Conservation (phyloP, 1,139 yeast genomes). For the Blastobotrys malaysiensis region DNA sequence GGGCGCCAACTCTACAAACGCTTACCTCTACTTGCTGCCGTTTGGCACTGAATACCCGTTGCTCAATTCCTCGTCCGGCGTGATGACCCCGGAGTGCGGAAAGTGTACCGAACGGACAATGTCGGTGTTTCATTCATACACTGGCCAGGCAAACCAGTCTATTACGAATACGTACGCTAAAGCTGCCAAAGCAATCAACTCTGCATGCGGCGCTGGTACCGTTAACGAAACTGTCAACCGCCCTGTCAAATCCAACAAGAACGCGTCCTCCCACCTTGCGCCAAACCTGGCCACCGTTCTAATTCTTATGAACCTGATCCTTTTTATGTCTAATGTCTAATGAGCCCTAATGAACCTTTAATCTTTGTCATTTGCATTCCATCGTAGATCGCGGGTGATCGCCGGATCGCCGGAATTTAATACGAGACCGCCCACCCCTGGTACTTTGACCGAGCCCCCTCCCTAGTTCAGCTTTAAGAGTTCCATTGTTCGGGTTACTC, state of each 20-base stretch:
- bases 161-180: conserved; percentile 27
- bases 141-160: conserved; percentile 22
- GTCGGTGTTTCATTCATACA: conserved; percentile 24
- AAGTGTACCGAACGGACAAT: conserved; percentile 25
- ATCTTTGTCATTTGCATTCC: no score
- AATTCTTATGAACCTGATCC: neutral
- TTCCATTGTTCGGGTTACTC: no score
- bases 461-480: no score
- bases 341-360: neutral
- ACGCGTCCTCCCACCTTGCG: neutral
- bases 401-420: no score
- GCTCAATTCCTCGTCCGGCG: conserved; percentile 1
- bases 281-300: neutral
- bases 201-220: conserved; percentile 19
- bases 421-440: no score
- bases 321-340: neutral
- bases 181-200: conserved; percentile 24
- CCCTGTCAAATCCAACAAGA: neutral
- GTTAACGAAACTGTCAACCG: conserved; percentile 10
- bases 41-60: conserved; percentile 27
- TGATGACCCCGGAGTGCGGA: conserved; percentile 24
- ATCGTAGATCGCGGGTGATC: no score
- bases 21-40: conserved; percentile 31
- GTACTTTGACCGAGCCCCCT: no score
- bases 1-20: conserved; percentile 21